Evolutionary conservation across 192 early-diverging fungal species (phyloP).

Genomic region (Cladochytrium replicatum): DNA sequence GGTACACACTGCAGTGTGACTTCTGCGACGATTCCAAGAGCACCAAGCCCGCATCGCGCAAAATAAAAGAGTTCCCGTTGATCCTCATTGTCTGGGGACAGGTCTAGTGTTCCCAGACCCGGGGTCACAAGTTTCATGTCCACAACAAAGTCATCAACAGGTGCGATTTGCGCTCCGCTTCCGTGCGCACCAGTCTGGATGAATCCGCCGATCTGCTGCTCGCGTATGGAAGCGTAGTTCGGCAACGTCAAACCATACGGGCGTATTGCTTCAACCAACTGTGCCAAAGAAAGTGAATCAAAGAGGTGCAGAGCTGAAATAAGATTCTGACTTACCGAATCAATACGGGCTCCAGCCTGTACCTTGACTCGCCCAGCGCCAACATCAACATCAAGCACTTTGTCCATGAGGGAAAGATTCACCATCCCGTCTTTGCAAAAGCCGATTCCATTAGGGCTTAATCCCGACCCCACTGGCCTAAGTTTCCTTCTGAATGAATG

Average conservation of each 20-base stretch:
- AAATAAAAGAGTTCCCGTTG: background rate
- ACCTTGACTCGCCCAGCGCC: background rate
- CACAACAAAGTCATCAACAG: background rate
- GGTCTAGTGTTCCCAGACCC: background rate
- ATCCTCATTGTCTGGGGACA: background rate
- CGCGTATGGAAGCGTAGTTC: background rate
- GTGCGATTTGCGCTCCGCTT: background rate
- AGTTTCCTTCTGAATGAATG: background rate
- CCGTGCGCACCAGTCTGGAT: background rate
- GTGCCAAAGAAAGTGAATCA: background rate
- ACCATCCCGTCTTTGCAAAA: background rate
- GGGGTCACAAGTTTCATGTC: background rate
- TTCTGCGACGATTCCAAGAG: background rate
- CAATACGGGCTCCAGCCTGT: background rate
- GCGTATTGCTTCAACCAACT: background rate
- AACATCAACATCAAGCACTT: background rate
- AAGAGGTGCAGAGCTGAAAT: background rate
- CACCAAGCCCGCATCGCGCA: background rate
- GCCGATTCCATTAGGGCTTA: background rate
- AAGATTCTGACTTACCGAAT: background rate
- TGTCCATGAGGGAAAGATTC: background rate
- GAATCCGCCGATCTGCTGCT: background rate
- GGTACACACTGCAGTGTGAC: background rate
- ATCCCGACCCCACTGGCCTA: background rate
- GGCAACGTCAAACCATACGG: background rate